Evolutionary conservation across 768 basidiomycete genomes (phyloP), one percentile per base, ranked within the genome.

Genomic region (Crepidotus variabilis): DNA sequence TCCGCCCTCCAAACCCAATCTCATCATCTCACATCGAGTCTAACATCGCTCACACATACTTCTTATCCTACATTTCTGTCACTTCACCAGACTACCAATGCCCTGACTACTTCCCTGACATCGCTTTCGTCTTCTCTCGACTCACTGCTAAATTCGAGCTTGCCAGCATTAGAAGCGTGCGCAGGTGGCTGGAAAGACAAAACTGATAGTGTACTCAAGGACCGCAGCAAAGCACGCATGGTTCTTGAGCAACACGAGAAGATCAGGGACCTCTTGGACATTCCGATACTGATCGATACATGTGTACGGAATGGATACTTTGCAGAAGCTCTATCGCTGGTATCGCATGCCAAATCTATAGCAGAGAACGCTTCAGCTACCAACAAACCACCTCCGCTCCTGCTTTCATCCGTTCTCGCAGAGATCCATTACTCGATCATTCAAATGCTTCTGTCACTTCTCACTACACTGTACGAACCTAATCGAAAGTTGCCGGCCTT

Each of bases 171-270:
- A 46, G 92, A 96, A 64, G 75, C 82, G 36, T 80, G 83, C 56
- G 85, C 92, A 45, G 78, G 79, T 8, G 75, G 78, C 22, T 97
- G 95, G 79, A 79, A 85, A 50, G 78, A 81, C 22, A 80, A 83
- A 57, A 90, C 87, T n/a, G 86, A 89, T 48, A 69, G 77, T 20
- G 82, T 94, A n/a, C 82, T 93, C 51, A 75, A 78, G 49, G 86
- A 90, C 51, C 80, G 95, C 35, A 78, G 81, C 57, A 87, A 87
- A 60, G 92, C 92, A 0, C 78, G 85, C 32, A 77, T 90, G 50
- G 92, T 98, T n/a, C 82, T 94, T 57, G 95, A 98, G 63, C 91
- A 96, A 63, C 90, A 94, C 66, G 93, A 96, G 69, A 94, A 94
- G 70, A 81, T 98, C 57, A 81, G 90, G 60, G 94, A 98, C 69